A percentile compares a stretch with the other conserved stretches of the same genome.
These are phyloP conservation scores for Torulaspora maleeae DNA, from an alignment of 805 yeast species.

Conservation along the genomic window DNA sequence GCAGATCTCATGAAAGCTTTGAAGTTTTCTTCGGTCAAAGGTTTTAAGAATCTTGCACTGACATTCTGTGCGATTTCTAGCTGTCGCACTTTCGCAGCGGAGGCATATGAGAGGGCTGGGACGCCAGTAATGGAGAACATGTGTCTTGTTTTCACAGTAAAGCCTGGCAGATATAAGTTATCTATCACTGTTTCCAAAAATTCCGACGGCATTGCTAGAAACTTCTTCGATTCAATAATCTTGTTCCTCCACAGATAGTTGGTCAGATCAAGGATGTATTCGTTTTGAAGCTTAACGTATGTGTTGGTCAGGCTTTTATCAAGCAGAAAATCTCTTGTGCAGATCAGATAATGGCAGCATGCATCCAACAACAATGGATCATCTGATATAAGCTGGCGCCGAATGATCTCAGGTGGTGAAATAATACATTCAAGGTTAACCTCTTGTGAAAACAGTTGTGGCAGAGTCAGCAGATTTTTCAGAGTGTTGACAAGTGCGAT, in stretches of 20 bases:
- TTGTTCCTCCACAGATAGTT: conserved; percentile 34
- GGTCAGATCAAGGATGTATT: conserved; percentile 27
- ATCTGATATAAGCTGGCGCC: conserved; percentile 19
- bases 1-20: conserved; percentile 12
- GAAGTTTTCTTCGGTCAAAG: conserved; percentile 24
- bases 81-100: conserved; percentile 8
- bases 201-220: conserved; percentile 25
- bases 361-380: conserved; percentile 25
- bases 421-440: conserved; percentile 14
- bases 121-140: conserved; percentile 26
- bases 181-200: conserved; percentile 19
- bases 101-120: conserved; percentile 24
- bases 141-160: conserved; percentile 12
- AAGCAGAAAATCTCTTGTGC: conserved; percentile 13
- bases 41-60: conserved; percentile 5
- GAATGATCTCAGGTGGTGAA: conserved; percentile 15
- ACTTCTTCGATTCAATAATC: conserved; percentile 13
- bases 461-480: conserved; percentile 6
- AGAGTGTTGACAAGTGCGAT: conserved; percentile 12
- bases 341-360: conserved; percentile 23
- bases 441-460: not conserved
- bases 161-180: conserved; percentile 13
- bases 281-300: conserved; percentile 24
- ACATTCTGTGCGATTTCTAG: conserved; percentile 12
- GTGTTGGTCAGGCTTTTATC: conserved; percentile 13